Conservation (phyloP, 169 alveolate genomes). For the Babesia ovata region DNA sequence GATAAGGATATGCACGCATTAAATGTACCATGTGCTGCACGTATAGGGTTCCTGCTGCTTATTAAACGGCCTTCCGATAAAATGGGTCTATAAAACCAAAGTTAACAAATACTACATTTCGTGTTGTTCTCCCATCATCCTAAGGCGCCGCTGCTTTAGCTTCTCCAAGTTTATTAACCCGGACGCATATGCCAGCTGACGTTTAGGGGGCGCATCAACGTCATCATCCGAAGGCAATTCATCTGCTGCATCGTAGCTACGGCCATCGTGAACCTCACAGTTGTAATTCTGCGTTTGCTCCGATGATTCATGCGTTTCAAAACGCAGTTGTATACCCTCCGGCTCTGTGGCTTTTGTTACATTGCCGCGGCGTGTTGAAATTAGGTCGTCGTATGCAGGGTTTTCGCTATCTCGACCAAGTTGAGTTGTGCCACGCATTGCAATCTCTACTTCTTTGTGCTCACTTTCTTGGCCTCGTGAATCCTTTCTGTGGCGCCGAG, state of each 20-base stretch:
- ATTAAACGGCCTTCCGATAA: neutral
- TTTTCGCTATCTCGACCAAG: neutral
- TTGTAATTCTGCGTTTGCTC: neutral
- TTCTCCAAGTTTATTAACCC: constrained; percentile 38
- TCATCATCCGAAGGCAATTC: constrained; percentile 50
- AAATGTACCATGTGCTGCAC: neutral
- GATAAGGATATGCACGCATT: neutral
- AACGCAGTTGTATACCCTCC: neutral
- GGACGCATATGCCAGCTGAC: constrained; percentile 15
- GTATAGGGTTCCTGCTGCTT: neutral
- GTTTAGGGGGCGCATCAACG: constrained; percentile 15
- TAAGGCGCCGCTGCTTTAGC: constrained; percentile 22
- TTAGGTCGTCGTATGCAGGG: neutral
- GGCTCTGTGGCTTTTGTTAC: neutral
- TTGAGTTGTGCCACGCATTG: neutral
- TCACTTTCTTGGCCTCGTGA: neutral
- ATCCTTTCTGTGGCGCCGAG: neutral
- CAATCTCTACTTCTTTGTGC: constrained; percentile 9
- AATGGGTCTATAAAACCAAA: too few species aligned
- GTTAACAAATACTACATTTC: neutral
- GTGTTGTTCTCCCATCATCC: constrained; percentile 1
- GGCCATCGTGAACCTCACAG: constrained; percentile 21
- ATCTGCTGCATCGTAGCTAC: constrained; percentile 38
- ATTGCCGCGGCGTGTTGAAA: neutral
- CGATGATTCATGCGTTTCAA: neutral